Conservation (phyloP, 495 filamentous ascomycete genomes). For the Xylaria telfairii region DNA sequence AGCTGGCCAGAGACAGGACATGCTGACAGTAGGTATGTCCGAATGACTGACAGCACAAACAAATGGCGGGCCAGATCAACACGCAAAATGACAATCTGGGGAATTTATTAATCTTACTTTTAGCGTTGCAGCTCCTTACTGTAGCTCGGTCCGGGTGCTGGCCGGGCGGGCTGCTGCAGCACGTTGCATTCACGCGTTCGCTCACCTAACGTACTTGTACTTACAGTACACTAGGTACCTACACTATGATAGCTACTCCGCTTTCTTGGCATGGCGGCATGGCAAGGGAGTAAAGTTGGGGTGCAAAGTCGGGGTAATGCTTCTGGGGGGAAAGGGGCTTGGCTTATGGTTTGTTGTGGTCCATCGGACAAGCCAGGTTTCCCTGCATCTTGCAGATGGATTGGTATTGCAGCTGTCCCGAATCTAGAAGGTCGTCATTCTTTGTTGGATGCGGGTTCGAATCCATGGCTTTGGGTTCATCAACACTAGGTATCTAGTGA, state of each 20-base stretch:
- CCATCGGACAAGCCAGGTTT: conserved; percentile 6
- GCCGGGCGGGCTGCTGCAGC: conserved; percentile 36
- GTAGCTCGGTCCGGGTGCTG: conserved; percentile 32
- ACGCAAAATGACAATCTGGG: conserved; percentile 29
- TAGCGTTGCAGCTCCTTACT: conserved; percentile 16
- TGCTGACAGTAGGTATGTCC: background rate
- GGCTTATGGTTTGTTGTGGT: conserved; percentile 23
- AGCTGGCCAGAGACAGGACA: background rate
- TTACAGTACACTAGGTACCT: background rate
- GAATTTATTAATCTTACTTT: conserved; percentile 39
- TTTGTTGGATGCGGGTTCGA: background rate
- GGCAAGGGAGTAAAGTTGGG: conserved; percentile 34
- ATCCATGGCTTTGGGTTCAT: conserved; percentile 18
- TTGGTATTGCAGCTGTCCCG: conserved; percentile 17
- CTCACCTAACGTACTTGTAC: background rate
- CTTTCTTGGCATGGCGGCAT: conserved; percentile 33
- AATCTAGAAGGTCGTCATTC: conserved; percentile 35
- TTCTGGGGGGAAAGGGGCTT: background rate
- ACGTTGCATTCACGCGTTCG: conserved; percentile 3
- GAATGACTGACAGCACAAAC: background rate
- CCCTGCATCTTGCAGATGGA: conserved; percentile 29
- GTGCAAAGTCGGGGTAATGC: conserved; percentile 25
- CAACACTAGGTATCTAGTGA: background rate
- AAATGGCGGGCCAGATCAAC: conserved; percentile 29
- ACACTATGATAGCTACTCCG: conserved; percentile 44